Conservation (phyloP, 352 stramenopile genomes). For the Thraustochytrium sp. region DNA sequence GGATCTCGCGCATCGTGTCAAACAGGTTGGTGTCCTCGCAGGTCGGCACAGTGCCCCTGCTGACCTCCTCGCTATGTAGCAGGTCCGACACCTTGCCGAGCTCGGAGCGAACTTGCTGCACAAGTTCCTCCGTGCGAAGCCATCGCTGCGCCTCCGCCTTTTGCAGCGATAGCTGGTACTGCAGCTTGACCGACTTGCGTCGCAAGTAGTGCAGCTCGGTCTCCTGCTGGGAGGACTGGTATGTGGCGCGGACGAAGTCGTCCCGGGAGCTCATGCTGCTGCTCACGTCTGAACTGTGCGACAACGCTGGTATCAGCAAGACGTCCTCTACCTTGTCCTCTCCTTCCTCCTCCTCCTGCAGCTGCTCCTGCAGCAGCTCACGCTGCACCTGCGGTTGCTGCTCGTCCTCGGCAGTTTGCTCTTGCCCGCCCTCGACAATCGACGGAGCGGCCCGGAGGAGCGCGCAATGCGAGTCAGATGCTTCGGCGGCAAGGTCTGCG, state of each 20-base stretch:
- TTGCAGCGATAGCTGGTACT: slow-evolving; percentile 8
- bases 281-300: background rate
- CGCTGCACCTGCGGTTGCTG: background rate
- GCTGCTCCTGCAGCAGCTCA: background rate
- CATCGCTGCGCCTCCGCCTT: background rate
- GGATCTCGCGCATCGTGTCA: slow-evolving; percentile 15
- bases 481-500: too few species aligned
- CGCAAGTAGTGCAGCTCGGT: slow-evolving; percentile 2
- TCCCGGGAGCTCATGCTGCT: background rate
- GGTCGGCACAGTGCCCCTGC: background rate
- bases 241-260: background rate
- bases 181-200: background rate
- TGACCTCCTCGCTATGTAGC: background rate
- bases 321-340: background rate
- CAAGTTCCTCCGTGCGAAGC: background rate
- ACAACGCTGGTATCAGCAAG: background rate
- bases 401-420: background rate
- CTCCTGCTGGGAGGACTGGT: background rate
- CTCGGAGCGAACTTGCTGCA: background rate
- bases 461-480: too few species aligned
- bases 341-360: background rate
- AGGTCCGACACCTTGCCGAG: slow-evolving; percentile 1
- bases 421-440: too few species aligned
- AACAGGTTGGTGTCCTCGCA: background rate
- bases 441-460: too few species aligned